These are phyloP conservation scores for Zygosaccharomyces siamensis DNA, from an alignment of 805 yeast species.

Conservation along the genomic window DNA sequence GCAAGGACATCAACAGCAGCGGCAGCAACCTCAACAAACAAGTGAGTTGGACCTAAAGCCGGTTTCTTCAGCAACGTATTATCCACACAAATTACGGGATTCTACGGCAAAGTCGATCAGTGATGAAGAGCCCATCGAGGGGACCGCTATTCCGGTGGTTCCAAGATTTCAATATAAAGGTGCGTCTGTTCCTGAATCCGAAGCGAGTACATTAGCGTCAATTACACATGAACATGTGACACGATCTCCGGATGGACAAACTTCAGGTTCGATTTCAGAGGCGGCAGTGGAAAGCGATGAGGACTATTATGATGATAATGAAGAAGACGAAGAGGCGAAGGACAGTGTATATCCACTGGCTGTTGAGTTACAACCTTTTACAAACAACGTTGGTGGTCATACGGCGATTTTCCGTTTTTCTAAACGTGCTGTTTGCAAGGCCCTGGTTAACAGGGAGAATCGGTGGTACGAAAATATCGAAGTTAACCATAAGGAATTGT, in stretches of 20 bases:
- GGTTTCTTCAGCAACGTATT: conserved; percentile 63
- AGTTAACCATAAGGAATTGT: conserved; percentile 63
- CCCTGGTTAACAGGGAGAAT: conserved; percentile 84
- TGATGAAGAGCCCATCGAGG: conserved; percentile 14
- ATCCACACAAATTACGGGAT: conserved; percentile 52
- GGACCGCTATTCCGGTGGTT: conserved; percentile 6
- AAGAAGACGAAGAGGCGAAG: conserved; percentile 27
- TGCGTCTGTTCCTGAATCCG: neutral
- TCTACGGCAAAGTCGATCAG: conserved; percentile 16
- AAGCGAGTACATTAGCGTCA: conserved; percentile 3
- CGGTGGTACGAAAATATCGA: conserved; percentile 89
- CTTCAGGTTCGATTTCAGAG: conserved; percentile 8
- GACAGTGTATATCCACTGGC: conserved; percentile 58
- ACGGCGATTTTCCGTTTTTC: conserved; percentile 93
- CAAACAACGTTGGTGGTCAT: conserved; percentile 96
- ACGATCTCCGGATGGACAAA: conserved; percentile 3
- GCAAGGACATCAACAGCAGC: neutral
- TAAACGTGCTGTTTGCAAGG: conserved; percentile 89
- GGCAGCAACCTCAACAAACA: neutral
- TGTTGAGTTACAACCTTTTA: conserved; percentile 86
- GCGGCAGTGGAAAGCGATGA: conserved; percentile 10
- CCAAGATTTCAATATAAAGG: conserved; percentile 7
- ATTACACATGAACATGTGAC: conserved; percentile 13
- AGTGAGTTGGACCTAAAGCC: conserved; percentile 43
- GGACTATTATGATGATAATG: conserved; percentile 8